Conservation (phyloP, 306 rosid species). For the Fragaria vesca region DNA sequence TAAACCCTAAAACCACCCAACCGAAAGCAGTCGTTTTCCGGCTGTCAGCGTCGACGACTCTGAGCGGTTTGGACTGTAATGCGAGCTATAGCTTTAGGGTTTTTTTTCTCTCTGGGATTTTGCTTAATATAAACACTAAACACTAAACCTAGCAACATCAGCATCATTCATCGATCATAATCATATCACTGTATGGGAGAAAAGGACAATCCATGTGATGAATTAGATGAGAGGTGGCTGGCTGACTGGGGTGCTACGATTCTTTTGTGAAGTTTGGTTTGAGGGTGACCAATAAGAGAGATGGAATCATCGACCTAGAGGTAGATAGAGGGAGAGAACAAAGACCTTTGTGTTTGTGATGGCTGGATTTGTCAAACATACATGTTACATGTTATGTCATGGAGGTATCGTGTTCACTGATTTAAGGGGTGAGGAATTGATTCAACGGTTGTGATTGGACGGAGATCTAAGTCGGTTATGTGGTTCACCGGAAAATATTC, state of each 20-base stretch:
- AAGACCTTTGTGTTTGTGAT: no score
- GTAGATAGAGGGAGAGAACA: no score
- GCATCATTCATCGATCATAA: neutral
- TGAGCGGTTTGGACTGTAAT: constrained; percentile 47
- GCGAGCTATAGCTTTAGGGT: constrained; percentile 25
- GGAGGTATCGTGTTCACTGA: neutral
- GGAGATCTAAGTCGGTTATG: neutral
- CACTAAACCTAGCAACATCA: constrained; percentile 11
- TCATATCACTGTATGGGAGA: constrained; percentile 28
- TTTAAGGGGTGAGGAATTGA: neutral
- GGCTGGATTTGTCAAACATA: neutral
- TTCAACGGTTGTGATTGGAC: neutral
- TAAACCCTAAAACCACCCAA: constrained; percentile 34
- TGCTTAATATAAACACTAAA: constrained; percentile 24
- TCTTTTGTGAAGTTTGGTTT: constrained; percentile 20
- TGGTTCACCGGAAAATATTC: neutral
- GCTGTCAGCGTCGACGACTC: constrained; percentile 53
- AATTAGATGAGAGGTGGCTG: neutral
- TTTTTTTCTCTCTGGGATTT: constrained; percentile 21
- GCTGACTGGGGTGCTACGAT: constrained; percentile 26
- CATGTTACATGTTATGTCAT: neutral
- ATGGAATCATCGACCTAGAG: no score
- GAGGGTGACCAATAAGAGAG: constrained; percentile 24
- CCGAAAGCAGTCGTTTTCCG: constrained; percentile 50
- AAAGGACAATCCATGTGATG: constrained; percentile 58